Evolutionary conservation across 2,329 filamentous ascomycete species (phyloP).

Genomic region (Cladosporium austrohemisphaericum): DNA sequence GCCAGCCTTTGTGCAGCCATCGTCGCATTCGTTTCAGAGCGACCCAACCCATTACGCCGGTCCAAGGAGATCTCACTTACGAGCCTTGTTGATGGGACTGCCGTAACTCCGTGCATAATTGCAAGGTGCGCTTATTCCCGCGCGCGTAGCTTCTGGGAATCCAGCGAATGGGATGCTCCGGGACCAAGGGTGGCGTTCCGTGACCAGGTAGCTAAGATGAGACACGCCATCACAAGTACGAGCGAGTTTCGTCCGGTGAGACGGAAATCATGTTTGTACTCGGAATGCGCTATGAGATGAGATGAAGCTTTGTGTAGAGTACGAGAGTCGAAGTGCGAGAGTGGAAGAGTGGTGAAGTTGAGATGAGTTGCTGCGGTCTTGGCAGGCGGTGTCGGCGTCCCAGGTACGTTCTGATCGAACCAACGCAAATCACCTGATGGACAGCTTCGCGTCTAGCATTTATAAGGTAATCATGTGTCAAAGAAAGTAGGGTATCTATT

Average conservation of each 20-base stretch:
- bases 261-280: too few relatives aligned
- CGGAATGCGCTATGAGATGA: too few relatives aligned
- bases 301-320: not conserved
- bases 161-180: constrained; percentile 7
- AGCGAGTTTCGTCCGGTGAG: not conserved
- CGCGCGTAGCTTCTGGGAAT: not conserved
- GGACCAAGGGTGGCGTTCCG: constrained; percentile 8
- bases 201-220: not conserved
- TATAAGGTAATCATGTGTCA: too few relatives aligned
- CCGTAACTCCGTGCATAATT: not conserved
- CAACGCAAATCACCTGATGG: too few relatives aligned
- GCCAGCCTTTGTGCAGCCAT: too few relatives aligned
- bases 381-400: too few relatives aligned
- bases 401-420: too few relatives aligned
- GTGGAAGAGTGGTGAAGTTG: too few relatives aligned
- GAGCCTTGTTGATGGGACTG: not conserved
- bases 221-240: not conserved
- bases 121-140: constrained; percentile 7
- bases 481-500: too few relatives aligned
- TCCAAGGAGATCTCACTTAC: not conserved
- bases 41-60: constrained; percentile 4
- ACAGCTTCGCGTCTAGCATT: too few relatives aligned
- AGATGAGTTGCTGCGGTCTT: too few relatives aligned
- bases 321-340: too few relatives aligned
- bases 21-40: not conserved